Base-by-base conservation (phyloP, 768 basidiomycete genomes). In the Lepiota brunneoincarnata region DNA sequence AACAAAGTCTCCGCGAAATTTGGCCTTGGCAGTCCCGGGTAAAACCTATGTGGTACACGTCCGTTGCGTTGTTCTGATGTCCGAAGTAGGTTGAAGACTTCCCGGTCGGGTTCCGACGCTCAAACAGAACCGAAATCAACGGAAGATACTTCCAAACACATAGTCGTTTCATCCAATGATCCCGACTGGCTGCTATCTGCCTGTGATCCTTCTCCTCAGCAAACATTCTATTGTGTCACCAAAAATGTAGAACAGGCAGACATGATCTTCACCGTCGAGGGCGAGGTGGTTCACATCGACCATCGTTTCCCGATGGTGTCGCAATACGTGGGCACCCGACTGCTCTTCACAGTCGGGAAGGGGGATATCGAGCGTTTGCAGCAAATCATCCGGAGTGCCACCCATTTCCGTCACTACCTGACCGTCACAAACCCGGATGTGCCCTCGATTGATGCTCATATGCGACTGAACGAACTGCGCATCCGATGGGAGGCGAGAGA, bases 381-480 rank as follows among this genome's bases (percentile, higher is more conserved):
- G 3, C 54, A 56, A 6, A 55, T 69, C 36, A 58, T 65, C 5
- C 51, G 52, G 40, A 46, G 51, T 4, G 58, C 54, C 5, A 49
- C 60, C 2, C 63, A 68, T 39, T 72, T 71, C 53, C 56, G 64
- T 28, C 62, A 66, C 38, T 70, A 73, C 42, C 64, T 72, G 6
- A 63, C 56, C 1, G 58, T 67, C 3, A 54, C 50, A 1, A 61
- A 61, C 11, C 53, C 58, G 1, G 38, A 57, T 9, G 17, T 63
- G 63, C 39, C 46, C 58, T 4, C 58, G 63, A 23, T 44, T 23
- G 36, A 52, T 14, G 67, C 69, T 1, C 61, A 59, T 49, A 68
- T 73, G 67, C 69, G 69, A 46, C 58, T 73, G 9, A 59, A 66
- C 15, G 55, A 58, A 46, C 58, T 73, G 17, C 51, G 60, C 26